Conservation (phyloP, 2,329 filamentous ascomycete genomes). For the Monilinia fructigena region DNA sequence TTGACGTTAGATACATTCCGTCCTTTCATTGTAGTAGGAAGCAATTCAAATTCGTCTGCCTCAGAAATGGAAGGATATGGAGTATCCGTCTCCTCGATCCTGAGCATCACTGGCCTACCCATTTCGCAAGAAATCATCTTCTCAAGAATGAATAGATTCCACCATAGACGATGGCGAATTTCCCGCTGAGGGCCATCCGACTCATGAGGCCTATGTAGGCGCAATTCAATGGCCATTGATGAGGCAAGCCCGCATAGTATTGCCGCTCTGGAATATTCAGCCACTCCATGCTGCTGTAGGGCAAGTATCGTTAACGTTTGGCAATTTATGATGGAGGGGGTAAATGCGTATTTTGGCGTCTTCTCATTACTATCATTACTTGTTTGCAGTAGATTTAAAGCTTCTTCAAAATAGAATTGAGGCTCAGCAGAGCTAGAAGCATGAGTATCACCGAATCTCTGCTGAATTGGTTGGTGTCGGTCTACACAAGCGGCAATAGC, state of each 20-base stretch:
- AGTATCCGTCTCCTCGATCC: conserved; percentile 36
- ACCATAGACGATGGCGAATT: conserved; percentile 38
- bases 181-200: conserved; percentile 33
- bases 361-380: conserved; percentile 20
- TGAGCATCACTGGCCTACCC: conserved; percentile 35
- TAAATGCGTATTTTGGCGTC: conserved; percentile 30
- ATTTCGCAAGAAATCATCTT: conserved; percentile 39
- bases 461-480: conserved; percentile 25
- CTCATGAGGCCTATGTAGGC: conserved; percentile 33
- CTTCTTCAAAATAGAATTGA: conserved; percentile 23
- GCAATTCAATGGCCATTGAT: conserved; percentile 38
- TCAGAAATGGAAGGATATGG: conserved; percentile 36
- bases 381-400: conserved; percentile 32
- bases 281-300: conserved; percentile 38
- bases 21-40: conserved; percentile 27
- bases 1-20: conserved; percentile 21
- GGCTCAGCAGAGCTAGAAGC: conserved; percentile 19
- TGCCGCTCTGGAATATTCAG: conserved; percentile 38
- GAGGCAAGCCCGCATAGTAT: conserved; percentile 35
- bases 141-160: conserved; percentile 39
- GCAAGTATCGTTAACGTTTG: conserved; percentile 37
- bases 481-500: conserved; percentile 37
- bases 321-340: conserved; percentile 36
- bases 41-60: conserved; percentile 39
- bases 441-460: conserved; percentile 25